phyloP scores from a whole-genome alignment of 164 flowering plant species.

The Chimonanthus salicifolius region DNA sequence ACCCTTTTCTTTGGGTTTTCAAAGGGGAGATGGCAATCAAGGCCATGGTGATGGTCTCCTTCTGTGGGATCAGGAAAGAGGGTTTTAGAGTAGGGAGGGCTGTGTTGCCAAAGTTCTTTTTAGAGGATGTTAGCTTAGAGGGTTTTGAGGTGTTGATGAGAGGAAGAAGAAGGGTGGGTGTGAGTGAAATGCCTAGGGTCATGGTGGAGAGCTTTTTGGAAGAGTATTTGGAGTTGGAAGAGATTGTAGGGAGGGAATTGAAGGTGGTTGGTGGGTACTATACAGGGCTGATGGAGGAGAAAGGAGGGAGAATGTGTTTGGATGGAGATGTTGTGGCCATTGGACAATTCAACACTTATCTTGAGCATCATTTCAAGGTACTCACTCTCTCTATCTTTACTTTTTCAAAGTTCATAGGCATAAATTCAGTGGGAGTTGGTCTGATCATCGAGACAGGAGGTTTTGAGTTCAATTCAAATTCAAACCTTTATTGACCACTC shows the following conservation, averaged over 20 bases:
- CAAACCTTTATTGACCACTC: too few species aligned
- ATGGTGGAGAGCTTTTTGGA: slow-evolving; percentile 59
- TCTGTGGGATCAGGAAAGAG: slow-evolving; percentile 42
- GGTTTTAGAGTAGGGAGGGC: slow-evolving; percentile 36
- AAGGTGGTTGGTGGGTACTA: slow-evolving; percentile 31
- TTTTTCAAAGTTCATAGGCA: background rate
- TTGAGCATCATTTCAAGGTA: slow-evolving; percentile 28
- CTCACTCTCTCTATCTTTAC: background rate
- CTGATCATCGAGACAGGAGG: too few species aligned
- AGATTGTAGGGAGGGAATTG: slow-evolving; percentile 39
- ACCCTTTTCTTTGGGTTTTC: slow-evolving; percentile 38
- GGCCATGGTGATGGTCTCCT: slow-evolving; percentile 49
- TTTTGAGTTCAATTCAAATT: too few species aligned
- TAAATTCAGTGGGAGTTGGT: too few species aligned
- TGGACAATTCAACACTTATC: slow-evolving; percentile 14
- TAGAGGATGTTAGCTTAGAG: slow-evolving; percentile 45
- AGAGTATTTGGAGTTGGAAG: slow-evolving; percentile 43
- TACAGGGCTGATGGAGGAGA: slow-evolving; percentile 34
- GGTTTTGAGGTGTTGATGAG: slow-evolving; percentile 37
- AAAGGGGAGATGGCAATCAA: slow-evolving; percentile 25
- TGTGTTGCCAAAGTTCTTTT: slow-evolving; percentile 56
- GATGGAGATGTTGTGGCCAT: slow-evolving; percentile 16
- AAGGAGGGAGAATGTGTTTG: background rate
- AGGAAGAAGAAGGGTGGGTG: slow-evolving; percentile 28
- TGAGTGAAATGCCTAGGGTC: slow-evolving; percentile 43